Conservation (phyloP, 805 yeast genomes). For the Wickerhamiella australiensis region DNA sequence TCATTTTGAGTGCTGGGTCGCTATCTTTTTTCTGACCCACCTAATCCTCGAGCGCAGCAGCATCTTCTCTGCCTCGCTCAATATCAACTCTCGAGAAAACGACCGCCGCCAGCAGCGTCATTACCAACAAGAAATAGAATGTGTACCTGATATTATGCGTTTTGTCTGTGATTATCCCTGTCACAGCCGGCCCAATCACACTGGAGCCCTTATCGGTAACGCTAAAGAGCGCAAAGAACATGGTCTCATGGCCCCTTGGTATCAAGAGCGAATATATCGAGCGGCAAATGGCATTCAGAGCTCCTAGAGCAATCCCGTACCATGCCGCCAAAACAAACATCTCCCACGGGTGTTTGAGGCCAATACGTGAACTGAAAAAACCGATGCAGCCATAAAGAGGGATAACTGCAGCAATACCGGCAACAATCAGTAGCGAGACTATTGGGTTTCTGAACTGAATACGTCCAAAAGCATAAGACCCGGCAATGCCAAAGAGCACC, state of each 20-base stretch:
- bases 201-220: slow-evolving; percentile 75
- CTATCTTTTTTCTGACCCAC: too few relatives aligned
- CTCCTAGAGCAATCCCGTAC: slow-evolving; percentile 70
- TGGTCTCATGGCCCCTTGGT: slow-evolving; percentile 63
- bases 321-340: slow-evolving; percentile 58
- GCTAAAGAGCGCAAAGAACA: slow-evolving; percentile 62
- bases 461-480: slow-evolving; percentile 49
- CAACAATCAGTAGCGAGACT: slow-evolving; percentile 40
- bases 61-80: slow-evolving; percentile 49
- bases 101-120: slow-evolving; percentile 46
- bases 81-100: slow-evolving; percentile 44
- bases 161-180: slow-evolving; percentile 59
- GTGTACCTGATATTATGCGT: slow-evolving; percentile 66
- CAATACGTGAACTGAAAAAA: slow-evolving; percentile 42
- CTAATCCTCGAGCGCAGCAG: slow-evolving; percentile 21
- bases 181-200: slow-evolving; percentile 56
- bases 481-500: slow-evolving; percentile 54
- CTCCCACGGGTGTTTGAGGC: slow-evolving; percentile 52
- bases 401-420: slow-evolving; percentile 47
- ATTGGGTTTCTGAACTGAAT: slow-evolving; percentile 35
- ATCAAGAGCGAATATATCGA: slow-evolving; percentile 56
- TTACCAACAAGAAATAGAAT: slow-evolving; percentile 47
- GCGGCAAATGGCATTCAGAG: slow-evolving; percentile 55
- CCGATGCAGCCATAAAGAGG: slow-evolving; percentile 66
- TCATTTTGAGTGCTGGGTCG: too few relatives aligned